Base-by-base conservation (phyloP, 495 filamentous ascomycete species). In the Penicillium maclennaniae region DNA sequence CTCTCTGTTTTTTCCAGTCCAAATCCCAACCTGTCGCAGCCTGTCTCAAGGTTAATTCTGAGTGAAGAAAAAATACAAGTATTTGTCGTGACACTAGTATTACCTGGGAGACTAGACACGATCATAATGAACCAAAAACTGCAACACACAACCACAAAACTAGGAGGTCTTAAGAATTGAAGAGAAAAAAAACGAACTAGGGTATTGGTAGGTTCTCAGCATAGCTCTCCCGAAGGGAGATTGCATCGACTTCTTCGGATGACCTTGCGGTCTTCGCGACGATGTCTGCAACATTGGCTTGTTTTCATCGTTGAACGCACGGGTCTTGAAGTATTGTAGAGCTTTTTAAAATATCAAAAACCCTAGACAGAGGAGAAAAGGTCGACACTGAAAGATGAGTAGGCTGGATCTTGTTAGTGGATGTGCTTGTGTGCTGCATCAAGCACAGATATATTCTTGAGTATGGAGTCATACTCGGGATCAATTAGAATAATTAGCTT, bases 251-350 rank as follows among this genome's bases (percentile, higher is more conserved):
- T 12, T 34, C 31, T 14, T 34, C 31, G 31, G 5, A 34, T 34
- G 10, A 14, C 31, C 31, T 34, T 12, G 8, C 43, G 40, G 38
- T 26, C 47, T 39, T 46, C 26, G 16, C 59, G 39, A 34, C 31
- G 62, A 56, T 65, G 59, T 49, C 53, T 54, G 37, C 62, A 62
- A 55, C 53, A 65, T 65, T 65, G 62, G 62, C 62, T 65, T 61
- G 21, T 34, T 41, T 45, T 62, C 61, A 61, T 61, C 61, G 61
- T 31, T 19, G 57, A 58, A 54, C 51, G 28, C 39, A 42, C 8
- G 31, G 31, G 4, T 34, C 31, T 14, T 12, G 2, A 1, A 14
- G 3, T 2, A 23, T 23, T 23, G 23, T n/a, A 23, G 23, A 5
- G 23, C 0, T 34, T 9, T 2, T 12, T 12, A 4, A 10, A 34